A percentile compares a stretch with the other conserved stretches of the same genome.
Conservation (phyloP, 208 protist species). For the Crithidia thermophila region DNA sequence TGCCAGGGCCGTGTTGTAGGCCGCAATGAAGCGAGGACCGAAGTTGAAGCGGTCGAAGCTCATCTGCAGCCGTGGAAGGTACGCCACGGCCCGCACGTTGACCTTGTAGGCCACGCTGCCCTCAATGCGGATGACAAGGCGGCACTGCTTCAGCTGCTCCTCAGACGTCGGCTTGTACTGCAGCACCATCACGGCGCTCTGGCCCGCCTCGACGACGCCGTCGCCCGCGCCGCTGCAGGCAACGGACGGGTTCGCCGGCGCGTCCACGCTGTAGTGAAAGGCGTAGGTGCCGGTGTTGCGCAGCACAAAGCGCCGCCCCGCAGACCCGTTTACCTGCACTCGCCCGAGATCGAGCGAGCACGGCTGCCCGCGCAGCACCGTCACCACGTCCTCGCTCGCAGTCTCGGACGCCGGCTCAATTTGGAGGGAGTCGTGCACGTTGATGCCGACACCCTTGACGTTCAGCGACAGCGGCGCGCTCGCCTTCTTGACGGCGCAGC, state of each 20-base stretch:
- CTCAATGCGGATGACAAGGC: conserved; percentile 78
- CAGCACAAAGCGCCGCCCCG: conserved; percentile 77
- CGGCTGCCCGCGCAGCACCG: conserved; percentile 39
- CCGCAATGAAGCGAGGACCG: conserved; percentile 89
- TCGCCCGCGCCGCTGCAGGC: conserved; percentile 50
- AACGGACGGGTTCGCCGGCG: conserved; percentile 53
- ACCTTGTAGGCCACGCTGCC: conserved; percentile 84
- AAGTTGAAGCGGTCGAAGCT: conserved; percentile 91
- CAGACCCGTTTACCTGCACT: conserved; percentile 92
- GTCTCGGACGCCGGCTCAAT: conserved; percentile 62
- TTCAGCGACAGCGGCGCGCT: conserved; percentile 94
- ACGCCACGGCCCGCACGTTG: conserved; percentile 69
- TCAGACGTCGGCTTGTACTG: conserved; percentile 83
- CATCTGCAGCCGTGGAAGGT: conserved; percentile 90
- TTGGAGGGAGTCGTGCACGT: conserved; percentile 86
- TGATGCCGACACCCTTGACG: conserved; percentile 96
- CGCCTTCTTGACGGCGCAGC: conserved; percentile 92
- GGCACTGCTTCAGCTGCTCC: conserved; percentile 71
- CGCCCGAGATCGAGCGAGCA: conserved; percentile 88
- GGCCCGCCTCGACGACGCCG: conserved; percentile 73
- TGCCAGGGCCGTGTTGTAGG: conserved; percentile 38
- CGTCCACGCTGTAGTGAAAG: conserved; percentile 84
- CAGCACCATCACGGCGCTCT: conserved; percentile 68
- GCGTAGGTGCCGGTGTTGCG: conserved; percentile 91
- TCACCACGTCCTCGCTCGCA: conserved; percentile 30